These are phyloP conservation scores for Potentilla sterilis DNA, from an alignment of 306 rosid species.

Conservation along the genomic window DNA sequence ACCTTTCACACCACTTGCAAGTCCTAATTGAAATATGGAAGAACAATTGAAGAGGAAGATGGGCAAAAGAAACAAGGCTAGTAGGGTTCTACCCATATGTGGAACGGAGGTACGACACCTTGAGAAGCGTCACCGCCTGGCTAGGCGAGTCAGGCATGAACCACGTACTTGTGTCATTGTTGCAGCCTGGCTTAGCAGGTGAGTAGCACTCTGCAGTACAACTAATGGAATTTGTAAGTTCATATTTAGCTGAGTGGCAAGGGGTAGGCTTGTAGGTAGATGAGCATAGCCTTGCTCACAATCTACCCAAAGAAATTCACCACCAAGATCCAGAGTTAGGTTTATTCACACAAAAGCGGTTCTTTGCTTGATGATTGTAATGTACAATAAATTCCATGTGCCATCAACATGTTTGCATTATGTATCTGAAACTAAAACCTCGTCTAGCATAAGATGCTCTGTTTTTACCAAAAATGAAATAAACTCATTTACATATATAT, in stretches of 20 bases:
- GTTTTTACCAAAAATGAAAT: neutral
- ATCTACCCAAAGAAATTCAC: no score
- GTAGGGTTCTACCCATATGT: conserved; percentile 37
- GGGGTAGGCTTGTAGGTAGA: no score
- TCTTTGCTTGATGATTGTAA: no score
- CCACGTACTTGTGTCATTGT: neutral
- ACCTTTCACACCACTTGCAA: conserved; percentile 43
- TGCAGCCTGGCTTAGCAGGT: neutral
- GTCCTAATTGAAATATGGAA: conserved; percentile 28
- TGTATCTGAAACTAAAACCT: neutral
- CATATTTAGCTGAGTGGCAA: no score
- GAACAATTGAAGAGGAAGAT: conserved; percentile 41
- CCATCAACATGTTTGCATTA: neutral
- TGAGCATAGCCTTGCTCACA: no score
- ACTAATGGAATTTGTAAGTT: neutral
- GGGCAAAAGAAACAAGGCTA: conserved; percentile 28
- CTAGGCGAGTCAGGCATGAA: neutral
- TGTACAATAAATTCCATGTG: neutral
- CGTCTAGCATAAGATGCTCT: neutral
- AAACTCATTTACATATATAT: neutral
- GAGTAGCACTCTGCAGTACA: neutral
- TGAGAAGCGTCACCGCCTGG: conserved; percentile 34
- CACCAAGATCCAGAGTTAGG: no score
- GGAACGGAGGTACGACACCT: conserved; percentile 36
- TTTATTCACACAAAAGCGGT: no score